Base-by-base conservation (phyloP, 1,284 basidiomycete genomes). In the Volvariella surrecta region DNA sequence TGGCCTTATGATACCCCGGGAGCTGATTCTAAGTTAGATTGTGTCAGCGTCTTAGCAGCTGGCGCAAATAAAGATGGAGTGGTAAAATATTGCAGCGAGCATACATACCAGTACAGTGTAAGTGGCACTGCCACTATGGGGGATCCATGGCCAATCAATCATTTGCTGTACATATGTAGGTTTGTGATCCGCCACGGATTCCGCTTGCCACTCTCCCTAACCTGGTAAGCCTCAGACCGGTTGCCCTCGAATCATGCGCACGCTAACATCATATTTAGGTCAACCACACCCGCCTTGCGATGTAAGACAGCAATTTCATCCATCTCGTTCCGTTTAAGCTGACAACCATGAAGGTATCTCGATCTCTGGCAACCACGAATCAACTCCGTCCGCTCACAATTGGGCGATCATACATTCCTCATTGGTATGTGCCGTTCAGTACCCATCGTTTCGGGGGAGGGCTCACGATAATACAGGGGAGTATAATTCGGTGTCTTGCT, bases 351-450 rank as follows among this genome's bases (percentile, higher is more conserved):
- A 43, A 73, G 71, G 48, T 74, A 69, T 51, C 60, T 73, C 11
- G 72, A 74, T 51, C 57, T 74, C 38, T 74, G 70, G 70, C 70
- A 72, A 51, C 73, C 71, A 9, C 63, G 72, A 18, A 72, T 74
- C 35, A 57, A 62, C 24, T 58, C 61, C 6, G 64, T 74, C 8
- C 63, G 71, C 28, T 55, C 62, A 22, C 61, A 66, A 40, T 60
- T 73, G 3, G 72, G 72, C 1, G 59, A 64, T 3, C 61, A 73
- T 42, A 54, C 63, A 4, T 74, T 73, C 44, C 55, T 67, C 24
- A 68, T 73, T 44, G 71, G 71, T 71, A 45, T 32, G 50, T 48
- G 13, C 30, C 18, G 18, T 18, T 3, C 15, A 11, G 41, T 24
- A 20, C 17, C 4, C 45, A 20, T 17, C 32, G 24, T 39, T 24